Evolutionary conservation across 2,329 filamentous ascomycete species (phyloP), one percentile per base, ranked within the genome.

Genomic region (Westerdykella aurantiaca): DNA sequence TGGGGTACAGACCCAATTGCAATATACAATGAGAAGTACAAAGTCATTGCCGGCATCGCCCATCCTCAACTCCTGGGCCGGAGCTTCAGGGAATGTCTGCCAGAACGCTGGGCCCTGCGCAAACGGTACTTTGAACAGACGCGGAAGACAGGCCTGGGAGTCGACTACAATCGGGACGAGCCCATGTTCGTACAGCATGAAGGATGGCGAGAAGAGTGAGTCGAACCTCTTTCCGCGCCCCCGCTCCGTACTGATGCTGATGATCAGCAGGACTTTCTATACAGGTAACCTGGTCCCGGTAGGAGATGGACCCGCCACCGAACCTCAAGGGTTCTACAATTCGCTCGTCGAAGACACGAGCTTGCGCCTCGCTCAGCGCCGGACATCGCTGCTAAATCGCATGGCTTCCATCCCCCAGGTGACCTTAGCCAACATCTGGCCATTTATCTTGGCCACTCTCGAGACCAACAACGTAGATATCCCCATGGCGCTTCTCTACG

Each of bases 31-130:
- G 60, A 61, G 31, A 41, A 43, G 2, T 66, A 63, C 42, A 50
- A 48, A 21, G 56, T 56, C 3, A 51, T 66, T 23, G 55, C 61
- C 7, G 57, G 51, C 18, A 38, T 46, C 22, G 48, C 48, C 1
- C 63, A 66, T 34, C 63, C 61, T 4, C 49, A 45, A 31, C 61
- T 66, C 10, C 64, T 66, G 63, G 61, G 60, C 9, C 48, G 51
- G 2, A 52, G 56, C 31, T 65, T 64, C 40, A 38, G 44, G 18
- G 49, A 60, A 6, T 50, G 57, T 22, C 64, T 57, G 34, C 61
- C 63, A 1, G 61, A 66, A 6, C 50, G 64, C 12, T 59, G 55
- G 56, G 37, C 41, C 2, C 37, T 39, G 31, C 56, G 62, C 33
- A 38, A 45, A 6, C 39, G 49, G 14, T 56, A 56, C 38, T 64